Conservation (phyloP, 1,284 basidiomycete species). For the Boletus austroedulis region DNA sequence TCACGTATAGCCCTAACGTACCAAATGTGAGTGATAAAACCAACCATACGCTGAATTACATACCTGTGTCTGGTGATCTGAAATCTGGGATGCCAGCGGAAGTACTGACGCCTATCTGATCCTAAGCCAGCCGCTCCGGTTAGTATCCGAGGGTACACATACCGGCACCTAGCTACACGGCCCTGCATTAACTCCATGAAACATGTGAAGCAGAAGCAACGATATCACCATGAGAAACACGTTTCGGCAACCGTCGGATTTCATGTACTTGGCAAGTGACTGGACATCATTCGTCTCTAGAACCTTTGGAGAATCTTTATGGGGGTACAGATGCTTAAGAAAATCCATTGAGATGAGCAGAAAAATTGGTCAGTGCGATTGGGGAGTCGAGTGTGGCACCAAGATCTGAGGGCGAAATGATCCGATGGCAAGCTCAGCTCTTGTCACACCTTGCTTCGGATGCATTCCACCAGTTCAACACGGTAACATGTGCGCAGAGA, state of each 20-base stretch:
- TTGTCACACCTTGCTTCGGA: no score
- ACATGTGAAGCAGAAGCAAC: not conserved
- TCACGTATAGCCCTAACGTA: constrained; percentile 50
- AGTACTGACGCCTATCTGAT: constrained; percentile 62
- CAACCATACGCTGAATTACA: no score
- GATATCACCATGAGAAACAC: constrained; percentile 67
- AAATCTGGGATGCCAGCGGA: constrained; percentile 82
- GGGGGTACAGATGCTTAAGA: not conserved
- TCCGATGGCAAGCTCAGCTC: not conserved
- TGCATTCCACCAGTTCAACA: not conserved
- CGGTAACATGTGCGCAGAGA: not conserved
- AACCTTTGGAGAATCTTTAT: constrained; percentile 13
- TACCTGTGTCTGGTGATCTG: constrained; percentile 72
- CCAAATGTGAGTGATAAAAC: not conserved
- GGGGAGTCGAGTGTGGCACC: no score
- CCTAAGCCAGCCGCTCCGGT: constrained; percentile 1
- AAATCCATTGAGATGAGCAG: constrained; percentile 15
- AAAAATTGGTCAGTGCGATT: not conserved
- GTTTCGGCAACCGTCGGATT: constrained; percentile 61
- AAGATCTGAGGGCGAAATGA: not conserved
- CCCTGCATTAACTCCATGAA: constrained; percentile 3
- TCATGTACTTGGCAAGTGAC: constrained; percentile 64
- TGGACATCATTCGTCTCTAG: constrained; percentile 40
- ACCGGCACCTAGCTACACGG: constrained; percentile 61
- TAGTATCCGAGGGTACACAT: constrained; percentile 21